Evolutionary conservation across 768 basidiomycete species (phyloP), one percentile per base, ranked within the genome.

Genomic region (Lactarius deliciosus): DNA sequence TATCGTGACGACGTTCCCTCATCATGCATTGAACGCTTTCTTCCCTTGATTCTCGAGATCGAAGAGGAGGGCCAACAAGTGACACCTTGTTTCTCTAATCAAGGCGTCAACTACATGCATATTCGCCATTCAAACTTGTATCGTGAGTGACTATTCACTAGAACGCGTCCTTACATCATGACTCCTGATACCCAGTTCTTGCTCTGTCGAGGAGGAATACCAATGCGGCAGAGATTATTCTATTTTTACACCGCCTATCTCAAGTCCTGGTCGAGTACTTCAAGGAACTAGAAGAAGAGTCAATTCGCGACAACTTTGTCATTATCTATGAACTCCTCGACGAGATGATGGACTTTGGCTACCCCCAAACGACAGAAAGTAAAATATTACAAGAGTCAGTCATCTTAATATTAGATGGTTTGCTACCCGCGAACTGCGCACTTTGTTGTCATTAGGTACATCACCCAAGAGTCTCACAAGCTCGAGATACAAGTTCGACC

Each of bases 311-410:
- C 78, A 99, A 99, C 75, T 99, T 99, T 75, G 97, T 99, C 47
- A 97, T 99, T 75, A 97, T 99, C 60, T 99, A 97, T 77, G 96
- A 98, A 76, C 86, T 98, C 62, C 85, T 99, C 81, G 96, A 98
- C 73, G 97, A 99, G 81, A 98, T 98, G 94, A 98, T 98, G 95
- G 97, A 99, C 80, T 99, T 97, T 78, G 97, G 97, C 9, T 98
- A 90, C 75, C 96, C 97, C 0, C 97, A 98, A 77, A 99, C 96
- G 50, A 98, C 97, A 18, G 97, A 99, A 80, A 94, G 92, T 83
- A 98, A 99, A 83, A 99, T 98, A 72, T 78, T 98, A 60, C 96
- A 98, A 79, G 96, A 98, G 89, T 93, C 69, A 73, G 60, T 34
- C 59, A 15, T 30, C 50, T 30, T 47, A 38, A 7, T 40, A 34